Conservation (phyloP, 2,329 filamentous ascomycete genomes). For the Ceratocystis smalleyi region DNA sequence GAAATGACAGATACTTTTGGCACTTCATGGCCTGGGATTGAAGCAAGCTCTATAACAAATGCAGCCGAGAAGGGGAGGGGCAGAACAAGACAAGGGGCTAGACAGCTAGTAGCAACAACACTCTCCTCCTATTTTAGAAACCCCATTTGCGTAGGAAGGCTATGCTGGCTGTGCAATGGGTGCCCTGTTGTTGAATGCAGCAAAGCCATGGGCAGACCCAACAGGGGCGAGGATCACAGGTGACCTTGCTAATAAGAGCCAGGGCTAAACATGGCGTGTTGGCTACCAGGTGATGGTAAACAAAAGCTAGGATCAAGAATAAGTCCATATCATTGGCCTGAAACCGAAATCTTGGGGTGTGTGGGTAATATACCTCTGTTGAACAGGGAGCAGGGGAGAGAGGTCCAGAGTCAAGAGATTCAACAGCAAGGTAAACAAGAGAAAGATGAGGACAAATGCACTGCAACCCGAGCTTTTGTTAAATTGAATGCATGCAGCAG, state of each 20-base stretch:
- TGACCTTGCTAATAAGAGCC: not conserved
- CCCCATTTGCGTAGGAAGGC: not conserved
- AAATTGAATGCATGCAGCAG: slow-evolving; percentile 1
- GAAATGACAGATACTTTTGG: not conserved
- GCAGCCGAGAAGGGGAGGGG: not conserved
- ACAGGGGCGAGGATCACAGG: not conserved
- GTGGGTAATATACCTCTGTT: not conserved
- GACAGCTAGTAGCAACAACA: not conserved
- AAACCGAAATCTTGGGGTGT: not conserved
- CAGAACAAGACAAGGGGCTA: not conserved
- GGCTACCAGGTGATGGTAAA: not conserved
- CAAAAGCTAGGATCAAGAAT: not conserved
- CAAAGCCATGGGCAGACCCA: not conserved
- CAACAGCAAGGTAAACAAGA: not conserved
- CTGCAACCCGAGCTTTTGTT: not conserved
- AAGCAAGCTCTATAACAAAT: not conserved
- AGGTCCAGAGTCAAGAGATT: not conserved
- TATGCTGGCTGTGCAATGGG: not conserved
- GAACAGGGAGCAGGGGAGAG: not conserved
- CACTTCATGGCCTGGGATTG: not conserved
- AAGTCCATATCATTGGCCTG: not conserved
- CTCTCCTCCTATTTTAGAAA: not conserved
- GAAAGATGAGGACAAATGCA: not conserved
- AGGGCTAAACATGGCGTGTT: not conserved
- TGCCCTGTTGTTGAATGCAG: not conserved